Evolutionary conservation across 345 rosid species (phyloP).

Genomic region (Eucalyptus pumila): DNA sequence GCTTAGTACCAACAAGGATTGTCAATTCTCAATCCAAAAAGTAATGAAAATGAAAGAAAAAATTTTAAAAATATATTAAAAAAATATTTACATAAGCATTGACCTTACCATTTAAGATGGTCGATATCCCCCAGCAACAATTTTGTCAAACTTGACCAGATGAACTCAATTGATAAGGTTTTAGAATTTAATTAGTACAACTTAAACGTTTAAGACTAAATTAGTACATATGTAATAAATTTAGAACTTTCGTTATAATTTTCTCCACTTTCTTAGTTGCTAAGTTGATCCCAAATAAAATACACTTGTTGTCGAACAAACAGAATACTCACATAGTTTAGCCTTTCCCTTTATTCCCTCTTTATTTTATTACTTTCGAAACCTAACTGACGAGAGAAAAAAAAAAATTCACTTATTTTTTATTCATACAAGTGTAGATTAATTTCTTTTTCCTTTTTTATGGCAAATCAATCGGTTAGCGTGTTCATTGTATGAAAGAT

Average conservation of each 20-base stretch:
- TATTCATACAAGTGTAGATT: not conserved
- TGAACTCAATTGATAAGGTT: too few relatives aligned
- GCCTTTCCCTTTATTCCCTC: not conserved
- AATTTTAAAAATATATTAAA: too few relatives aligned
- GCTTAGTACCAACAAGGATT: too few relatives aligned
- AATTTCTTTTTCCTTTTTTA: not conserved
- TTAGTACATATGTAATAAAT: fast-evolving
- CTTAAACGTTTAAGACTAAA: too few relatives aligned
- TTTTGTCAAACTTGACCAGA: too few relatives aligned
- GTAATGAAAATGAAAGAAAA: not conserved
- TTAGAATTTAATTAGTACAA: too few relatives aligned
- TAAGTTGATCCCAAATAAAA: not conserved
- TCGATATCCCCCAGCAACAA: fast-evolving
- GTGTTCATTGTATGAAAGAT: not conserved
- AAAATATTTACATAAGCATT: too few relatives aligned
- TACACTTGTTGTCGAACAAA: not conserved
- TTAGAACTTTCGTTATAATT: too few relatives aligned
- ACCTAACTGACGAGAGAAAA: not conserved
- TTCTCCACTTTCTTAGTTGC: not conserved
- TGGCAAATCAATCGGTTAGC: not conserved
- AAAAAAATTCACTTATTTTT: not conserved
- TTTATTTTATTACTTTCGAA: not conserved
- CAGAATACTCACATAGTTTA: not conserved
- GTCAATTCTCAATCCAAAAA: not conserved
- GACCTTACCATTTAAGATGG: fast-evolving